Evolutionary conservation across 1,139 yeast species (phyloP), one percentile per base, ranked within the genome.

Genomic region (Saccharomyces hybrid): DNA sequence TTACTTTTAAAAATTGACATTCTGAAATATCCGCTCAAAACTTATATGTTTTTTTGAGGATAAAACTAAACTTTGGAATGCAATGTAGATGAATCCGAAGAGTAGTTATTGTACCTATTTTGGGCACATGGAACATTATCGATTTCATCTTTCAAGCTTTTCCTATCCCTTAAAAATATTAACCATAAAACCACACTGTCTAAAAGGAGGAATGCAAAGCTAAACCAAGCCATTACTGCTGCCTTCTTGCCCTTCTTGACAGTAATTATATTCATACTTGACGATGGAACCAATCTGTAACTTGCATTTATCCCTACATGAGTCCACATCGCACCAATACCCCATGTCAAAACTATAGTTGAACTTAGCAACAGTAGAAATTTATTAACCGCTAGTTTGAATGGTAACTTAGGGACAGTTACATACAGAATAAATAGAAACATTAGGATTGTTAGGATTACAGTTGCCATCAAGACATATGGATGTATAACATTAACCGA

Each of bases 241-340:
- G 90, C 87, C 53, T 85, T 73, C 1, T 57, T 61, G 1, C 93
- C 93, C 4, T 67, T 64, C 5, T 65, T 61, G 0, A 79, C 81
- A 5, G 62, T 53, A 0, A 85, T 64, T 3, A 81, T 73, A 0
- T 75, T 68, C 76, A 82, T 73, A 38, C 88, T 82, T 2, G 88
- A 76, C 0, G 73, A 69, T 1, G 76, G 73, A 1, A 82, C 76
- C 50, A 83, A 64, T 5, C 66, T 62, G 2, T 67, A 61, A 3
- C 80, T 76, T 0, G 85, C 73, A 47, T 71, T 72, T 0, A 77
- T 75, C 0, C 87, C 87, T 50, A 84, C 83, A 59, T 83, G 84
- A 51, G 79, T 78, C 73, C 88, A 77, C 79, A 85, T 82, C 1
- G 88, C 76, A 0, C 89, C 89, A 48, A 84, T 69, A 0, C 88